Percentiles rank a stretch among this genome's conserved stretches.
Conservation (phyloP, 163 green algal genomes). For the Chlamydomonas reinhardtii region DNA sequence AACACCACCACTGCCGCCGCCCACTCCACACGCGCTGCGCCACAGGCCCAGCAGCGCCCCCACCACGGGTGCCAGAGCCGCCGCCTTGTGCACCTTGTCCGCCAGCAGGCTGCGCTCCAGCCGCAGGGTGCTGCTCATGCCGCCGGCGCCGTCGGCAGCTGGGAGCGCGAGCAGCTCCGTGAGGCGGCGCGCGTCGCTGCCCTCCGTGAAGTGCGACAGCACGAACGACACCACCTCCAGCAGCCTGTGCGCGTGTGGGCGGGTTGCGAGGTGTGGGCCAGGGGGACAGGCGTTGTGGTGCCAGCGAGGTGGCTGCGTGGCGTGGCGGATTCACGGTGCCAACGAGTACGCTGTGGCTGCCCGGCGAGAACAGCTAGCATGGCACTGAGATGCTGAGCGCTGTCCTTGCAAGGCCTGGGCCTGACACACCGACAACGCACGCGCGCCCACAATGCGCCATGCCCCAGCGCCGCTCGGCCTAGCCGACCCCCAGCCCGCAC, state of each 20-base stretch:
- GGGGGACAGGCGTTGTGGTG: background rate
- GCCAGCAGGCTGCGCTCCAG: conserved; percentile 53
- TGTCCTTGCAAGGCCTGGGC: too few relatives aligned
- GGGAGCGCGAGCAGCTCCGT: conserved; percentile 35
- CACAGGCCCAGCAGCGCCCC: conserved; percentile 62
- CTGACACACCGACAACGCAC: too few relatives aligned
- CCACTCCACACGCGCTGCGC: background rate
- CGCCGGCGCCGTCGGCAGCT: background rate
- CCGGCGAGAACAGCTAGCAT: too few relatives aligned
- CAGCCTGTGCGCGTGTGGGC: conserved; percentile 48
- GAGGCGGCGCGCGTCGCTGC: conserved; percentile 63
- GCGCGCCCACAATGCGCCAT: too few relatives aligned
- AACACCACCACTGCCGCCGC: background rate
- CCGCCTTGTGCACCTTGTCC: conserved; percentile 68
- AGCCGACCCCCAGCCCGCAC: conserved; percentile 6
- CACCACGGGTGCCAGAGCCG: conserved; percentile 74
- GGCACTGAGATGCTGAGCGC: too few relatives aligned
- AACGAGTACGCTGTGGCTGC: too few relatives aligned
- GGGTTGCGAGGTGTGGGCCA: background rate
- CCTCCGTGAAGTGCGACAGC: conserved; percentile 75
- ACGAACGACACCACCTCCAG: conserved; percentile 80
- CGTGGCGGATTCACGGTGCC: too few relatives aligned
- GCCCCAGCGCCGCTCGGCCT: too few relatives aligned
- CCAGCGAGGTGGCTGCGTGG: too few relatives aligned
- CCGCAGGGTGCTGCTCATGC: conserved; percentile 36